Evolutionary conservation across 1,139 yeast genomes (phyloP), one percentile per base, ranked within the genome.

Genomic region (Geotrichum siamense): DNA sequence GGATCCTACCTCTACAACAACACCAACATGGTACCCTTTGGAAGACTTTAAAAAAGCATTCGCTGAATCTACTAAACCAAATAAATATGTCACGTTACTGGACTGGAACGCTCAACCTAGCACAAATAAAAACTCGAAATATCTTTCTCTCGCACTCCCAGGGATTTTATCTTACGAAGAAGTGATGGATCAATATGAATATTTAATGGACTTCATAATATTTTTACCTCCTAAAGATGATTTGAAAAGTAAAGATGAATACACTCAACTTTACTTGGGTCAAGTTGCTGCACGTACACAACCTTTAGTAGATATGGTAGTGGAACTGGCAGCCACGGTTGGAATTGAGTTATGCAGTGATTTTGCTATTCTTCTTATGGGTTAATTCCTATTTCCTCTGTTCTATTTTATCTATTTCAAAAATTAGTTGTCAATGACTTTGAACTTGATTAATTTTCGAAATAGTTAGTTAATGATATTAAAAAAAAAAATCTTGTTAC

Each of bases 1-100:
- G 19, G 69, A 65, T 41, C 70, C 70, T n/a, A 43, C 41, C 25
- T 29, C 45, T 16, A 41, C 46, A n/a, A n/a, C 26, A 8, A 17
- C n/a, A 10, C 43, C 43, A 6, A 15, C 13, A 15, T 45, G 48
- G 48, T 39, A 42, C 22, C 44, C 41, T 2, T 26, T 45, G 10
- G 44, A 39, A 10, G 41, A 42, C n/a, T 39, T 39, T 30, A 27
- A 42, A 36, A 36, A 21, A 6, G 37, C 10, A 25, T 39, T 40
- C 32, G 46, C 42, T 5, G 13, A 31, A 23, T 27, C 33, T 10
- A 37, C 25, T 12, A 15, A 9, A 9, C 25, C 31, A 12, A 37
- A 37, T 13, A 37, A 37, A 20, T 37, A 37, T 15, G 40, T 21
- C n/a, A 37, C 40, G 9, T 17, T 37, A 9, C 16, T 37, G 2